phyloP scores from a whole-genome alignment of 306 rosid species.

The Carpinus viminea region DNA sequence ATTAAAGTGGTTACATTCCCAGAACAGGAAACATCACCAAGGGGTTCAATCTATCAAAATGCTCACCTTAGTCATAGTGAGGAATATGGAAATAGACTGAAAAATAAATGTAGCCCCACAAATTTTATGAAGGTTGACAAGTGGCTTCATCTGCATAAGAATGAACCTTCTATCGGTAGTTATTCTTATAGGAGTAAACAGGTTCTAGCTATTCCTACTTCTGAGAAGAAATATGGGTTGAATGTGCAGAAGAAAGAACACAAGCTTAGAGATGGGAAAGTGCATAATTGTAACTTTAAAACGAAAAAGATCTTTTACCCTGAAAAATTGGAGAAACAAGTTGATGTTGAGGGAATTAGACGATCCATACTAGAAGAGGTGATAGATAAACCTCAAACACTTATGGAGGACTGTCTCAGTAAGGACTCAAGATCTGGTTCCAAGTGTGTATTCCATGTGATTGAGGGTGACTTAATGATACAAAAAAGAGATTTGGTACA shows the following conservation, averaged over 20 bases:
- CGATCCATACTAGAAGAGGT: conserved; percentile 8
- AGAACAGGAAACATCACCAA: conserved; percentile 26
- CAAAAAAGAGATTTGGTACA: background rate
- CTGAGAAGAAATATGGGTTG: conserved; percentile 20
- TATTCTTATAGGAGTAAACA: conserved; percentile 19
- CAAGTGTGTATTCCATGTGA: background rate
- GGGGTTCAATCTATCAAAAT: conserved; percentile 15
- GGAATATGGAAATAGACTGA: conserved; percentile 21
- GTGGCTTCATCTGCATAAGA: conserved; percentile 32
- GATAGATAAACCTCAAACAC: conserved; percentile 9
- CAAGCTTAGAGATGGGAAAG: conserved; percentile 3
- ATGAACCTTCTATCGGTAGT: conserved; percentile 16
- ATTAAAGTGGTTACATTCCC: conserved; percentile 15
- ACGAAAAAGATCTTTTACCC: conserved; percentile 13
- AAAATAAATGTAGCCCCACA: conserved; percentile 17
- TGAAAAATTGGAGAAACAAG: conserved; percentile 19
- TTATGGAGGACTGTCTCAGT: background rate
- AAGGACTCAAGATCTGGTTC: conserved; percentile 15
- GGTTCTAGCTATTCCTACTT: conserved; percentile 29
- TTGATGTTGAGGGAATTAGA: conserved; percentile 11
- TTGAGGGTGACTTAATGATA: background rate
- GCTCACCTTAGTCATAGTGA: conserved; percentile 1
- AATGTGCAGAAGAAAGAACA: conserved; percentile 16
- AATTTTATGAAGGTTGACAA: conserved; percentile 26
- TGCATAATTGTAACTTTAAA: background rate